Conservation (phyloP, 2,329 filamentous ascomycete species). For the Calonectria pseudoturangicola region DNA sequence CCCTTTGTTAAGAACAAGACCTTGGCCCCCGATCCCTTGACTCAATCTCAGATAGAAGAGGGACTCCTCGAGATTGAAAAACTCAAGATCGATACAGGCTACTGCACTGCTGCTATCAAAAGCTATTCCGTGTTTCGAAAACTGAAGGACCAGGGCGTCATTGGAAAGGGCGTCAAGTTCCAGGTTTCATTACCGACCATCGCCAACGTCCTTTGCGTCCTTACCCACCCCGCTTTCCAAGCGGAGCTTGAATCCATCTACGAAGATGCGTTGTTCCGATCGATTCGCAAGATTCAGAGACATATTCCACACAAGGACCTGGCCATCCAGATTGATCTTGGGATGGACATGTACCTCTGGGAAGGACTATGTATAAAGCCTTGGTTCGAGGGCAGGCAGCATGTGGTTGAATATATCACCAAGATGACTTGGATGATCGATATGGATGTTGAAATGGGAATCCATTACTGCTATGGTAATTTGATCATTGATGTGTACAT, state of each 20-base stretch:
- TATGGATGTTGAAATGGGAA: constrained; percentile 21
- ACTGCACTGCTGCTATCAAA: constrained; percentile 9
- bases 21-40: neutral
- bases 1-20: constrained; percentile 1
- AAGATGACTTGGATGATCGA: constrained; percentile 20
- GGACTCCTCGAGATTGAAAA: constrained; percentile 18
- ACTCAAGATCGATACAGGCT: constrained; percentile 22
- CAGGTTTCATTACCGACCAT: constrained; percentile 31
- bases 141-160: constrained; percentile 1
- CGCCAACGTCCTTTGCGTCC: constrained; percentile 27
- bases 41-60: constrained; percentile 6
- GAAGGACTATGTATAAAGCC: constrained; percentile 15
- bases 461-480: constrained; percentile 34
- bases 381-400: constrained; percentile 18
- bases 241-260: constrained; percentile 22
- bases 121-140: constrained; percentile 22
- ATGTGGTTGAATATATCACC: constrained; percentile 30
- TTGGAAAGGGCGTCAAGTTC: constrained; percentile 27
- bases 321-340: constrained; percentile 32
- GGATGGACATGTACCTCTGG: constrained; percentile 35
- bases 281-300: constrained; percentile 21
- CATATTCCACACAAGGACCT: constrained; percentile 19
- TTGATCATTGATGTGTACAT: neutral
- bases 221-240: constrained; percentile 22
- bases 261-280: constrained; percentile 18